A percentile compares a stretch with the other conserved stretches of the same genome.
Evolutionary conservation across 2,329 filamentous ascomycete genomes (phyloP).

Genomic region (Helotiales sp.): DNA sequence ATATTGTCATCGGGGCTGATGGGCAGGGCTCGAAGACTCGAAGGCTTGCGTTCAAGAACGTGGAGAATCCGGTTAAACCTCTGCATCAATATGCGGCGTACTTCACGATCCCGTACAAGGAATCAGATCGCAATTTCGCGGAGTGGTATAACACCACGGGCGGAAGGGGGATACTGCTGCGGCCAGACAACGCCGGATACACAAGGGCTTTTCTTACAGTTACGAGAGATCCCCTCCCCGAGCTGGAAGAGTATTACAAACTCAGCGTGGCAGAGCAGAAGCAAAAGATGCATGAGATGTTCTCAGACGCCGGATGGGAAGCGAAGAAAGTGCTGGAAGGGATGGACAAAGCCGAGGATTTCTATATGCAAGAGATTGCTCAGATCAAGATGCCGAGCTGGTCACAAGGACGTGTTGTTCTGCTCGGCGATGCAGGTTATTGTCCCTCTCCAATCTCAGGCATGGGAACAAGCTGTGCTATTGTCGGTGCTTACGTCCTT

Average conservation of each 20-base stretch:
- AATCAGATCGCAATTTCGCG: constrained; percentile 44
- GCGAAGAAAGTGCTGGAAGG: constrained; percentile 49
- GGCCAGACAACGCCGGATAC: constrained; percentile 46
- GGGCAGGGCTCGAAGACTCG: constrained; percentile 57
- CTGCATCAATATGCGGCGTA: constrained; percentile 43
- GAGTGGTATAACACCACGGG: constrained; percentile 46
- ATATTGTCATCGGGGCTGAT: constrained; percentile 61
- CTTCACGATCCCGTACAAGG: constrained; percentile 45
- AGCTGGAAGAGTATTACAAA: constrained; percentile 14
- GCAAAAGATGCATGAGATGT: constrained; percentile 49
- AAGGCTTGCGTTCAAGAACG: constrained; percentile 39
- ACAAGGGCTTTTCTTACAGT: constrained; percentile 49
- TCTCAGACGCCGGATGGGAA: constrained; percentile 54
- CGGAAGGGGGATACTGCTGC: constrained; percentile 47
- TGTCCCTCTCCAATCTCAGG: constrained; percentile 56
- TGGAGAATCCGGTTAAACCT: constrained; percentile 35
- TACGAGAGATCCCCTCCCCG: constrained; percentile 14
- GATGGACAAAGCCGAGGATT: constrained; percentile 48
- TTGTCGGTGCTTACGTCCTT: constrained; percentile 60
- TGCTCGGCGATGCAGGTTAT: constrained; percentile 64
- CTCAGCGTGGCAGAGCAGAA: constrained; percentile 47
- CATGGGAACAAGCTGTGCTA: constrained; percentile 54
- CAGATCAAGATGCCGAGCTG: constrained; percentile 51
- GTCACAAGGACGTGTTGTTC: constrained; percentile 52
- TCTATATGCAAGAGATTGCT: constrained; percentile 52